These are phyloP conservation scores for Mycena crocata DNA, from an alignment of 768 basidiomycete species.

Conservation along the genomic window DNA sequence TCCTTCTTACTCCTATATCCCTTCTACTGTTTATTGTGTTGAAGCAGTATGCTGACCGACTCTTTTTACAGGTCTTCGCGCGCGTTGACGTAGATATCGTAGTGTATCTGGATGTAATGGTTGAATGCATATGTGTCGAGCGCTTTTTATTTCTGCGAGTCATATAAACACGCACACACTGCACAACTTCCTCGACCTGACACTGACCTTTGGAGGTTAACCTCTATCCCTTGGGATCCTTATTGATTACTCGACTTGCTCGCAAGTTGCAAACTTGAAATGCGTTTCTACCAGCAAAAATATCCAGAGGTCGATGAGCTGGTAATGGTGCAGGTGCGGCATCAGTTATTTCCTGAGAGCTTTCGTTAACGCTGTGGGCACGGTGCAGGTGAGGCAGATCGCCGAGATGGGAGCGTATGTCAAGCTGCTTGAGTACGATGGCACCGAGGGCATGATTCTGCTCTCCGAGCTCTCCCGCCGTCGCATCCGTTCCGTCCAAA, in stretches of 20 bases:
- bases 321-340: slow-evolving; percentile 99
- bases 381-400: slow-evolving; percentile 99
- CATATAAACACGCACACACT: too few species aligned
- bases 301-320: slow-evolving; percentile 98
- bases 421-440: slow-evolving; percentile 98
- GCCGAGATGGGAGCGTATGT: slow-evolving; percentile 99
- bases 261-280: slow-evolving; percentile 42
- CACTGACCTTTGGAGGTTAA: too few species aligned
- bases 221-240: not conserved
- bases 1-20: slow-evolving; percentile 60
- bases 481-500: slow-evolving; percentile 97
- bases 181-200: too few species aligned
- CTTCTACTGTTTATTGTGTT: slow-evolving; percentile 34
- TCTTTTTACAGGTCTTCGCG: not conserved
- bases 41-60: too few species aligned
- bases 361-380: too few species aligned
- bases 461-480: slow-evolving; percentile 97
- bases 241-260: not conserved
- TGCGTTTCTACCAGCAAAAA: slow-evolving; percentile 94
- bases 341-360: too few species aligned
- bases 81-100: not conserved
- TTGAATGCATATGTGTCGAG: not conserved
- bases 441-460: slow-evolving; percentile 99
- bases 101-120: not conserved
- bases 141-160: not conserved